phyloP scores from a whole-genome alignment of 2,329 filamentous ascomycete genomes.

The Geosmithia putterillii region DNA sequence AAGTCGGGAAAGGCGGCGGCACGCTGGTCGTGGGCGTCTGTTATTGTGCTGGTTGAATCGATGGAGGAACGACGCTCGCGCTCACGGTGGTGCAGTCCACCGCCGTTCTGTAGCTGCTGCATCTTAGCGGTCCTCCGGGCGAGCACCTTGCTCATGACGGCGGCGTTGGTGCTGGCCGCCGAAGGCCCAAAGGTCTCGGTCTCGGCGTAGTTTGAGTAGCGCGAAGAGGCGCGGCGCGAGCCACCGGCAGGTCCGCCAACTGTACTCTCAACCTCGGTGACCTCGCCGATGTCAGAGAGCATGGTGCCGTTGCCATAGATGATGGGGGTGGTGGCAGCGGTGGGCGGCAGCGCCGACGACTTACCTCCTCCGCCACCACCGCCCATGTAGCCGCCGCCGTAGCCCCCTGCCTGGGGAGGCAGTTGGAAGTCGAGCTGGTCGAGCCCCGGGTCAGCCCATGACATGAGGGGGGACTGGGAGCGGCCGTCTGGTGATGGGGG shows the following conservation, averaged over 20 bases:
- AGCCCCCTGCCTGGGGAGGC: conserved; percentile 20
- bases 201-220: conserved; percentile 18
- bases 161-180: conserved; percentile 8
- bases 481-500: conserved; percentile 38
- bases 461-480: conserved; percentile 36
- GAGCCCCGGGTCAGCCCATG: conserved; percentile 36
- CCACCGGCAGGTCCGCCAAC: conserved; percentile 25
- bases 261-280: conserved; percentile 40
- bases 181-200: conserved; percentile 10
- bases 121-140: conserved; percentile 19
- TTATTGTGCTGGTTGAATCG: conserved; percentile 48
- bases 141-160: conserved; percentile 25
- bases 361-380: no score
- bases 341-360: no score
- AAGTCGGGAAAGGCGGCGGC: conserved; percentile 43
- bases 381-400: conserved; percentile 20
- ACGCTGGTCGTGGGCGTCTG: conserved; percentile 34
- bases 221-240: conserved; percentile 23
- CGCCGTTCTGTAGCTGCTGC: not conserved
- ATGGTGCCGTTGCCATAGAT: conserved; percentile 60
- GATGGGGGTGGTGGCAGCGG: conserved; percentile 47
- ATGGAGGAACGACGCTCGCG: conserved; percentile 41
- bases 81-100: no score
- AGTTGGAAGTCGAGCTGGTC: conserved; percentile 26
- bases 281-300: conserved; percentile 52